Evolutionary conservation across 768 basidiomycete species (phyloP), one percentile per base, ranked within the genome.

Genomic region (Pleurotus eryngii): DNA sequence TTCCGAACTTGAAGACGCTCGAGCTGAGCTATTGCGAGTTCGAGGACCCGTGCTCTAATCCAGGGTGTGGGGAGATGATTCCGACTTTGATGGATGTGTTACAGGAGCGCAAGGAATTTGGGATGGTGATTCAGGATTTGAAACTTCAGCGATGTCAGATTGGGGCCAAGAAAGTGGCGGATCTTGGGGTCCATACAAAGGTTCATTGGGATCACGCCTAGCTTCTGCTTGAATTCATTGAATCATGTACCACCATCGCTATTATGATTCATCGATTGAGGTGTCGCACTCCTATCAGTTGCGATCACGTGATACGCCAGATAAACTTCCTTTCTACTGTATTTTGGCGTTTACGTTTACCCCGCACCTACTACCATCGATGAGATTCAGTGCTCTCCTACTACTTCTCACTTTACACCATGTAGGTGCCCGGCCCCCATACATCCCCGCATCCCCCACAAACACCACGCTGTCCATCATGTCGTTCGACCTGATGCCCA

Each of bases 401-500:
- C 30, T 35, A 11, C 30, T 35, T 35, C 30, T 35, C 9, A 9
- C 8, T 3, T 35, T 35, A 11, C 30, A 35, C 9, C 8, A 35
- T 35, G 30, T 35, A 9, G 11, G 30, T 35, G 30, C 30, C 30
- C 30, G 11, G 30, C 20, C 40, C 17, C 73, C 74, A 48, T 93
- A 92, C 68, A 80, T 90, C 60, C 90, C 92, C 0, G 92, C 92
- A 2, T 67, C 73, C 8, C 78, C 88, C 12, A 87, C 87, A 35
- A 94, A 94, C 67, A 75, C 81, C 57, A 85, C 88, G 0, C 60
- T 79, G 46, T 51, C 74, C 67, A 57, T n/a, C 43, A 42, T 18
- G 11, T 26, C 43, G 15, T 59, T 18, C 35, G 30, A 35, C 30
- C 7, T 35, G 11, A 40, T 37, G 30, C 30, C 30, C 30, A 35